phyloP scores from a whole-genome alignment of 192 early-diverging fungal genomes.

The Paraglomus occultum region DNA sequence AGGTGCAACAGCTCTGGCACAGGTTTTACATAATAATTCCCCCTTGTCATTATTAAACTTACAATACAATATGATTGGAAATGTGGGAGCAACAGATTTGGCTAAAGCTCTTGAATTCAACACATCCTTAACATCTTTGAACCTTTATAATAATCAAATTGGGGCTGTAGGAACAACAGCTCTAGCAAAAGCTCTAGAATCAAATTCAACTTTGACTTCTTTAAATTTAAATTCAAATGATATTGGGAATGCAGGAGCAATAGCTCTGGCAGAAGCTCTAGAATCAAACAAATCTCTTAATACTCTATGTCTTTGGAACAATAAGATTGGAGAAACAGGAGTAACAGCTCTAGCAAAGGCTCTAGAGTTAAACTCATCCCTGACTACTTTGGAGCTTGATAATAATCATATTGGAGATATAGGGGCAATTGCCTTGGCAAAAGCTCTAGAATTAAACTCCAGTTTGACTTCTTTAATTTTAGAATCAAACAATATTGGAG shows the following conservation, averaged over 20 bases:
- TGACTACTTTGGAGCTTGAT: neutral
- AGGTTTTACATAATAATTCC: slow-evolving; percentile 1
- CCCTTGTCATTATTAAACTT: neutral
- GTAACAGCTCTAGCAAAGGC: neutral
- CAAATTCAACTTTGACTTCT: neutral
- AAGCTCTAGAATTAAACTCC: neutral
- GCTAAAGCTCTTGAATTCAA: slow-evolving; percentile 3
- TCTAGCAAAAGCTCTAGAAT: slow-evolving; percentile 1
- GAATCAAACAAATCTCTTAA: neutral
- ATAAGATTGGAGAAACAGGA: slow-evolving; percentile 8
- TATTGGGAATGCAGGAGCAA: neutral
- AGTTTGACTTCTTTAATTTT: neutral
- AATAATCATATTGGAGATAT: neutral
- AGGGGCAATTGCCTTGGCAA: slow-evolving; percentile 6
- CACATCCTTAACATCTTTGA: neutral
- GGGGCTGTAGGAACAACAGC: neutral
- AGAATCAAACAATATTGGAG: neutral
- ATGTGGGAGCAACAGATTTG: neutral
- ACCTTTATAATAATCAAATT: neutral
- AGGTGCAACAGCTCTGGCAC: neutral
- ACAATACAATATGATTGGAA: neutral
- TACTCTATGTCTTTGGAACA: neutral
- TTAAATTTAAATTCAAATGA: neutral
- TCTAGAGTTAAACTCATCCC: slow-evolving; percentile 8
- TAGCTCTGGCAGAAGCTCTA: slow-evolving; percentile 7